Evolutionary conservation across 306 rosid genomes (phyloP).

Genomic region (Quercus engelmannii): DNA sequence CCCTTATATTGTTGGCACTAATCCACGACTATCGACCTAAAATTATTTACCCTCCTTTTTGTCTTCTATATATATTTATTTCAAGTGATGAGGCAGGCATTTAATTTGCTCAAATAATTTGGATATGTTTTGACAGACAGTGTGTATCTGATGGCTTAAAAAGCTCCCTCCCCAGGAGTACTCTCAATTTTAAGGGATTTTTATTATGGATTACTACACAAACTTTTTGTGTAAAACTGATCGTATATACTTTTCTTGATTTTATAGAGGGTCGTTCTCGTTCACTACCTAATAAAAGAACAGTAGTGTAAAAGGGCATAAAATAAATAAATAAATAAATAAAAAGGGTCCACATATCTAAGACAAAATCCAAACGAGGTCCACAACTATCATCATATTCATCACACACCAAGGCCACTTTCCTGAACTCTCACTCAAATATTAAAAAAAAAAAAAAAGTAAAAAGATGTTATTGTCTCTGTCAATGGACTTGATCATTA

Average conservation of each 20-base stretch:
- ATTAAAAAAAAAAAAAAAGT: neutral
- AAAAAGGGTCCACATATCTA: conserved; percentile 1
- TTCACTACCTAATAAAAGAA: neutral
- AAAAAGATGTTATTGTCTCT: neutral
- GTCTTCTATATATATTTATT: no score
- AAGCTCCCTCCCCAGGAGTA: neutral
- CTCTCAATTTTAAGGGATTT: no score
- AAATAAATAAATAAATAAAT: no score
- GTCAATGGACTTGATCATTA: neutral
- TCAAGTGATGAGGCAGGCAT: neutral
- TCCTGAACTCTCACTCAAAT: neutral
- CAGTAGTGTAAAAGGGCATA: neutral
- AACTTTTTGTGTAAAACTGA: neutral
- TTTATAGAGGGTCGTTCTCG: no score
- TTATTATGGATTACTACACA: neutral
- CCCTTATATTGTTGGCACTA: no score
- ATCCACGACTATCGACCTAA: no score
- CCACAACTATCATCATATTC: neutral
- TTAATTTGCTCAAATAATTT: neutral
- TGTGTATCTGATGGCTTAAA: neutral
- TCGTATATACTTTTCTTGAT: no score
- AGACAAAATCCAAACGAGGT: neutral
- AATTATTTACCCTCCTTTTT: no score
- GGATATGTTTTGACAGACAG: neutral
- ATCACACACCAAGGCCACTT: neutral